Evolutionary conservation across 768 basidiomycete species (phyloP).

Genomic region (Boletus fagicola): DNA sequence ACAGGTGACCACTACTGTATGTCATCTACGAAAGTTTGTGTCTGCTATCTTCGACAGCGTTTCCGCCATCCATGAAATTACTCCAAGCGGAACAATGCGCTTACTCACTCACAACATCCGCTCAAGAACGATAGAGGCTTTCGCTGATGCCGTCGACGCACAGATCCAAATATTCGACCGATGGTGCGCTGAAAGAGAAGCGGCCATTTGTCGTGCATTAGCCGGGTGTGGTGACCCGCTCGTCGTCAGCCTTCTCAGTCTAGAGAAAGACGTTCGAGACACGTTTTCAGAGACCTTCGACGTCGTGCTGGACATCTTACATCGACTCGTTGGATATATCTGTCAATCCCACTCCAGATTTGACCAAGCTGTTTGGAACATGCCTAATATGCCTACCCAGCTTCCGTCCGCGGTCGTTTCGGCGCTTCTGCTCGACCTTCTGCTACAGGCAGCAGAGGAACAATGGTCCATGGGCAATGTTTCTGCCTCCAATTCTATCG

Average conservation of each 20-base stretch:
- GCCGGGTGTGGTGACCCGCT: constrained; percentile 42
- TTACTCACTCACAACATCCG: constrained; percentile 25
- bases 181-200: constrained; percentile 73
- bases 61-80: constrained; percentile 15
- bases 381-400: constrained; percentile 39
- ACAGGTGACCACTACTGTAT: constrained; percentile 54
- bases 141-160: constrained; percentile 68
- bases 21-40: constrained; percentile 64
- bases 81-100: constrained; percentile 21
- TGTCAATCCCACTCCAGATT: constrained; percentile 29
- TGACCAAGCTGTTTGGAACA: constrained; percentile 39
- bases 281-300: constrained; percentile 57
- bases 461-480: constrained; percentile 58
- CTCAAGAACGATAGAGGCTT: constrained; percentile 75
- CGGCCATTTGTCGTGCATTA: constrained; percentile 59
- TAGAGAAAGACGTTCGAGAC: constrained; percentile 58
- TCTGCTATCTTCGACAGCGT: constrained; percentile 42
- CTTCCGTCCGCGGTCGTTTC: constrained; percentile 53
- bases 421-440: constrained; percentile 57
- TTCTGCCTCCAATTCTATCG: constrained; percentile 53
- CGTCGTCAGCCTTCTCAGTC: constrained; percentile 63
- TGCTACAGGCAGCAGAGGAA: constrained; percentile 57
- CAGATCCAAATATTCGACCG: constrained; percentile 57
- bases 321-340: constrained; percentile 30
- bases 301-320: constrained; percentile 52